Evolutionary conservation across 2,329 filamentous ascomycete genomes (phyloP).

Genomic region (Aspergillus puulaauensis): DNA sequence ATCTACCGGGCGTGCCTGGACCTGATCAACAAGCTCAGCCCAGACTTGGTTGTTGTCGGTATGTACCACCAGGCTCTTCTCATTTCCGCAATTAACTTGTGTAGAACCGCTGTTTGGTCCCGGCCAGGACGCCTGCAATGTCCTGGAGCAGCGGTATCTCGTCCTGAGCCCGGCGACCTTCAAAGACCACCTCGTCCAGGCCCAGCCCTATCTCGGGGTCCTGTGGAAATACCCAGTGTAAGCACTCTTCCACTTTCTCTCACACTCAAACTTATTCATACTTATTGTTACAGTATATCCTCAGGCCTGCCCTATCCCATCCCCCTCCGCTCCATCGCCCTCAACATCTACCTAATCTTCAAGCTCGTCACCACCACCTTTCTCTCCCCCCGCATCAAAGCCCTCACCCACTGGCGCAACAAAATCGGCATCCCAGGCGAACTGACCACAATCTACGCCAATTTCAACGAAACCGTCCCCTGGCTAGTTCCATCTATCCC

Average conservation of each 20-base stretch:
- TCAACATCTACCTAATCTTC: background rate
- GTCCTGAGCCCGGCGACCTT: background rate
- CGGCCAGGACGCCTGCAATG: background rate
- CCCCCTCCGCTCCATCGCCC: background rate
- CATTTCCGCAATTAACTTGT: too few relatives aligned
- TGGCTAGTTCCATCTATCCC: background rate
- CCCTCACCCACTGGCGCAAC: background rate
- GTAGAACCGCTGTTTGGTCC: background rate
- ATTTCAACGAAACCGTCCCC: background rate
- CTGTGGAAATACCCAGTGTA: background rate
- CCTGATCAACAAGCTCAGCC: background rate
- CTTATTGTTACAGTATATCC: background rate
- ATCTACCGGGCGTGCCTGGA: background rate
- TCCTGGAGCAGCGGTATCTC: background rate
- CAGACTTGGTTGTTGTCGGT: background rate
- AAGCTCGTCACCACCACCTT: background rate
- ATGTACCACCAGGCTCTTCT: too few relatives aligned
- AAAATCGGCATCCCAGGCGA: background rate
- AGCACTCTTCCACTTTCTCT: background rate
- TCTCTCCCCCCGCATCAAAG: background rate
- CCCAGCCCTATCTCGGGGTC: background rate
- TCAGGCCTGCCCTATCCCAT: background rate
- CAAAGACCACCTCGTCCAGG: background rate
- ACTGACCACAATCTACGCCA: background rate
- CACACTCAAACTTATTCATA: rapidly evolving